Evolutionary conservation across 2,329 filamentous ascomycete species (phyloP).

Genomic region (Amylocarpus encephaloides): DNA sequence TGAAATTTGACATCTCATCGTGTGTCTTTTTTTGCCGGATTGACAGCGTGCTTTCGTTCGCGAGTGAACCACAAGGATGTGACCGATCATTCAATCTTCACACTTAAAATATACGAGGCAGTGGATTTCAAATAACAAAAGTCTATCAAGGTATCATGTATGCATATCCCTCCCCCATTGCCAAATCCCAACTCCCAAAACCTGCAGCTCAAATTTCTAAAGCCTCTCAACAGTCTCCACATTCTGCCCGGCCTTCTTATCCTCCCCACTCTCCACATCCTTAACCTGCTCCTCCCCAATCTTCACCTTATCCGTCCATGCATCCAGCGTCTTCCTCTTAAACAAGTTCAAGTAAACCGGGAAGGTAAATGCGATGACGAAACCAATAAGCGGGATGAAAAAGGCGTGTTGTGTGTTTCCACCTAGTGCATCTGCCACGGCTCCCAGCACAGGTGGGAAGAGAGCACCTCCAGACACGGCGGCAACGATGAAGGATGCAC

Average conservation of each 20-base stretch:
- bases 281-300: constrained; percentile 19
- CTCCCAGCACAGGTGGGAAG: constrained; percentile 23
- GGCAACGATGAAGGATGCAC: constrained; percentile 66
- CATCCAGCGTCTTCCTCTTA: constrained; percentile 22
- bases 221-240: constrained; percentile 17
- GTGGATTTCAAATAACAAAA: too few species aligned
- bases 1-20: too few species aligned
- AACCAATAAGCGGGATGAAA: constrained; percentile 24
- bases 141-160: neutral
- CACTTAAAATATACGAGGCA: too few species aligned
- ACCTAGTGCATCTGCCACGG: constrained; percentile 18
- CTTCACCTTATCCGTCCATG: constrained; percentile 26
- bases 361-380: constrained; percentile 18
- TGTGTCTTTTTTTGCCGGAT: too few species aligned
- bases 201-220: neutral
- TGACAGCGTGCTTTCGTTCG: too few species aligned
- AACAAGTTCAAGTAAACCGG: constrained; percentile 25
- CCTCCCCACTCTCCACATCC: constrained; percentile 17
- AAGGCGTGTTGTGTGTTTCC: constrained; percentile 22
- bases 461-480: constrained; percentile 24
- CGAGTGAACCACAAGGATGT: too few species aligned
- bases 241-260: constrained; percentile 5
- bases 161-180: neutral
- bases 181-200: neutral
- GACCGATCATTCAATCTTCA: too few species aligned